phyloP scores from a whole-genome alignment of 2,329 filamentous ascomycete species.

The Aspergillus aculeatus region DNA sequence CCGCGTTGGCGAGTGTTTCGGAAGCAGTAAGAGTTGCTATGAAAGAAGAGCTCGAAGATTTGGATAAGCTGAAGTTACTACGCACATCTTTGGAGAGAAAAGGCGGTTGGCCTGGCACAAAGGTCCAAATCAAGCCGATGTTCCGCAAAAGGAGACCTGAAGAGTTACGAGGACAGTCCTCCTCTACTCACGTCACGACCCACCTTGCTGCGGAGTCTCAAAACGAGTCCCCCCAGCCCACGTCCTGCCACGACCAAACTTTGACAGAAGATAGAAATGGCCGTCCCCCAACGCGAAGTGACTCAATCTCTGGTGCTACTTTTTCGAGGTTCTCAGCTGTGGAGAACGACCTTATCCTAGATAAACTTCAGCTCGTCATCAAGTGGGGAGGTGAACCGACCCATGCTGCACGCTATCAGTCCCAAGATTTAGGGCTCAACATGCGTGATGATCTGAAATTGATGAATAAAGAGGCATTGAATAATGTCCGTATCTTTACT shows the following conservation, averaged over 20 bases:
- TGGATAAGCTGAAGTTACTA: constrained; percentile 78
- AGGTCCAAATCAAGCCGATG: constrained; percentile 99
- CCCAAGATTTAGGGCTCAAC: constrained; percentile 89
- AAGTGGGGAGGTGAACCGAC: constrained; percentile 99
- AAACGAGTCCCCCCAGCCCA: constrained; percentile 24
- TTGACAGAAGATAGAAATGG: constrained; percentile 37
- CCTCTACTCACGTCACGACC: constrained; percentile 18
- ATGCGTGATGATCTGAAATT: constrained; percentile 93
- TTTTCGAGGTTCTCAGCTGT: constrained; percentile 91
- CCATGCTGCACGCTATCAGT: constrained; percentile 93
- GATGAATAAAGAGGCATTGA: constrained; percentile 86
- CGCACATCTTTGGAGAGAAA: constrained; percentile 89
- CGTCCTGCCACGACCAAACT: constrained; percentile 17
- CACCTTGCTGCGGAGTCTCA: constrained; percentile 11
- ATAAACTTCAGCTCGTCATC: constrained; percentile 95
- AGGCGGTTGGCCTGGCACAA: constrained; percentile 89
- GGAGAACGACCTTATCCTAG: constrained; percentile 87
- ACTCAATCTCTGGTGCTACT: constrained; percentile 85
- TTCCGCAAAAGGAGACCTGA: constrained; percentile 83
- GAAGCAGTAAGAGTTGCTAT: constrained; percentile 82
- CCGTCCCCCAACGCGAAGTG: constrained; percentile 64
- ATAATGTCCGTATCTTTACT: constrained; percentile 92
- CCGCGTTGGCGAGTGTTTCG: constrained; percentile 83
- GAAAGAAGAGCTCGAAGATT: constrained; percentile 76
- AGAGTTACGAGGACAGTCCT: constrained; percentile 43